Evolutionary conservation across 1,284 basidiomycete genomes (phyloP).

Genomic region (Pseudozyma tsukubaensis): DNA sequence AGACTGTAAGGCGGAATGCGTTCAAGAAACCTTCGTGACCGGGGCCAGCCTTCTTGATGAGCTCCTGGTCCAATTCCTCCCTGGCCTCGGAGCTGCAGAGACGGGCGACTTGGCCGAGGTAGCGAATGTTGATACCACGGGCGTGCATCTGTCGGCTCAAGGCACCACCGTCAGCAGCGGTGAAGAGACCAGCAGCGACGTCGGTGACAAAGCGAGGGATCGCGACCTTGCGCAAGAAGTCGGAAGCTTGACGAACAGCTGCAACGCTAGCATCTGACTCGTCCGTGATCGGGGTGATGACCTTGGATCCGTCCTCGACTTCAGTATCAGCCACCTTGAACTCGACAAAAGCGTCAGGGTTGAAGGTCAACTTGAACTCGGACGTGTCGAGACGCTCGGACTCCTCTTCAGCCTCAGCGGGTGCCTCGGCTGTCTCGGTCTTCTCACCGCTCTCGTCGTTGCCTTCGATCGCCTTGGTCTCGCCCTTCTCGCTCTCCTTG

Average conservation of each 20-base stretch:
- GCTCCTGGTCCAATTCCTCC: constrained; percentile 63
- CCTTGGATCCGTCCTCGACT: constrained; percentile 41
- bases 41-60: constrained; percentile 59
- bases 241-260: constrained; percentile 72
- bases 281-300: constrained; percentile 68
- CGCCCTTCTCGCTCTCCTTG: constrained; percentile 29
- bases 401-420: constrained; percentile 33
- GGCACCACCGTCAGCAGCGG: constrained; percentile 72
- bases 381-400: constrained; percentile 65
- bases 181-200: constrained; percentile 70
- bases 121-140: constrained; percentile 75
- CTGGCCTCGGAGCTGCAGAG: constrained; percentile 69
- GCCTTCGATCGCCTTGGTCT: constrained; percentile 43
- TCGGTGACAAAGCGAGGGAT: constrained; percentile 71
- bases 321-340: constrained; percentile 50
- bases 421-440: constrained; percentile 15
- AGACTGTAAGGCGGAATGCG: constrained; percentile 67
- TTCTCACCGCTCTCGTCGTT: constrained; percentile 26
- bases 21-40: constrained; percentile 62
- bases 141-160: constrained; percentile 72
- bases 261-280: constrained; percentile 72
- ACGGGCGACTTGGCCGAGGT: constrained; percentile 71
- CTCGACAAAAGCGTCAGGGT: constrained; percentile 74
- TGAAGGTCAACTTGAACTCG: constrained; percentile 73
- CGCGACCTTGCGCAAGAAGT: constrained; percentile 71